phyloP scores from a whole-genome alignment of 805 yeast species.

The Kodamaea fukazawae region DNA sequence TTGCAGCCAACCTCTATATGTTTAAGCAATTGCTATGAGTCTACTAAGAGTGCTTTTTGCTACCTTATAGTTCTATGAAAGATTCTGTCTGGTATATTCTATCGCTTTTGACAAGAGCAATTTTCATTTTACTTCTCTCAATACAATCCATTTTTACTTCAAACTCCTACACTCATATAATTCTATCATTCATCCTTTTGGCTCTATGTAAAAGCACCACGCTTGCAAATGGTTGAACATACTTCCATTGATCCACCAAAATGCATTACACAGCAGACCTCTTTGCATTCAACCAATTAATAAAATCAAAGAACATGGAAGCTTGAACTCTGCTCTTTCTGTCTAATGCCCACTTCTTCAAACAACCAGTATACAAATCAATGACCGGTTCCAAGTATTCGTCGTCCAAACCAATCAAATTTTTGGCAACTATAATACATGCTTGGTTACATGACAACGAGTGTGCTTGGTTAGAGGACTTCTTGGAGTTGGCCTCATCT shows the following conservation, averaged over 20 bases:
- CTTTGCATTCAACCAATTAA: conserved; percentile 72
- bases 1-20: too few relatives aligned
- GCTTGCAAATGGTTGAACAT: too few relatives aligned
- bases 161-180: too few relatives aligned
- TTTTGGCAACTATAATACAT: conserved; percentile 62
- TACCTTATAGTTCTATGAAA: too few relatives aligned
- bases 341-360: conserved; percentile 60
- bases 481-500: conserved; percentile 34
- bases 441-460: conserved; percentile 61
- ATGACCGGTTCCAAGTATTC: conserved; percentile 43
- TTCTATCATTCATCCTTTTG: too few relatives aligned
- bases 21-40: too few relatives aligned
- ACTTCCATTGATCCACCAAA: neutral
- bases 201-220: too few relatives aligned
- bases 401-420: conserved; percentile 40
- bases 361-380: conserved; percentile 52
- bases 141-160: too few relatives aligned
- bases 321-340: conserved; percentile 48
- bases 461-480: conserved; percentile 47
- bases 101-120: too few relatives aligned
- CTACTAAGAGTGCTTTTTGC: too few relatives aligned
- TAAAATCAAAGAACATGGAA: conserved; percentile 67
- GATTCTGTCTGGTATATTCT: too few relatives aligned
- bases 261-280: conserved; percentile 19
- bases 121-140: too few relatives aligned